Percentiles rank a stretch among this genome's conserved stretches.
Conservation (phyloP, 2,329 filamentous ascomycete genomes). For the Chaetomium sp. region DNA sequence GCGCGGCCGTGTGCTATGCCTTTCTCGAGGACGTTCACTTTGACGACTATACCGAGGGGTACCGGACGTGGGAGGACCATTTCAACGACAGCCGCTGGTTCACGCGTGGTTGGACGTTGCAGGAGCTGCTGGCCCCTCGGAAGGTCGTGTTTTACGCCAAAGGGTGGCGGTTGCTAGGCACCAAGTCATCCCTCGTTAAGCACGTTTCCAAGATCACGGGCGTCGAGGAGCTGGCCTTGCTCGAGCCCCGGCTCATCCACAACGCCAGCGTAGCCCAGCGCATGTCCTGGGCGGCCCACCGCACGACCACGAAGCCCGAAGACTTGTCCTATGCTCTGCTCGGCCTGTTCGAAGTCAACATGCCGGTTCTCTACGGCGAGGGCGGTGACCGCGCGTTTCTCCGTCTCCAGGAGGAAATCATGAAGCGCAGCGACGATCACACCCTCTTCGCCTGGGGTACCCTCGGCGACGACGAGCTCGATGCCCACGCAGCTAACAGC, state of each 20-base stretch:
- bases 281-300: constrained; percentile 35
- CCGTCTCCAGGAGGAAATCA: constrained; percentile 32
- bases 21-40: constrained; percentile 28
- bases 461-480: constrained; percentile 6
- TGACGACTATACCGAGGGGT: constrained; percentile 12
- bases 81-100: constrained; percentile 20
- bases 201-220: constrained; percentile 15
- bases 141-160: constrained; percentile 22
- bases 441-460: constrained; percentile 23
- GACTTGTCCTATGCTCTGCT: constrained; percentile 41
- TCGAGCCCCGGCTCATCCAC: constrained; percentile 15
- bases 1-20: constrained; percentile 28
- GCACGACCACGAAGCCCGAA: constrained; percentile 30
- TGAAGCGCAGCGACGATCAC: constrained; percentile 23
- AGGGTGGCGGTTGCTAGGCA: constrained; percentile 20
- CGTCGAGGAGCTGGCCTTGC: constrained; percentile 17
- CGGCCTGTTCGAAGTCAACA: constrained; percentile 38
- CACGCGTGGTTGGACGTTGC: constrained; percentile 20
- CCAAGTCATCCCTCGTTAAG: constrained; percentile 18
- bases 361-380: constrained; percentile 40
- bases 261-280: constrained; percentile 28
- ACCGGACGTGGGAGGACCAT: constrained; percentile 17
- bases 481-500: neutral
- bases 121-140: constrained; percentile 20
- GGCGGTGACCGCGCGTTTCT: constrained; percentile 26